Percentiles rank a stretch among this genome's conserved stretches.
Evolutionary conservation across 2,329 filamentous ascomycete genomes (phyloP).

Genomic region (Ceratocystis cubensis): DNA sequence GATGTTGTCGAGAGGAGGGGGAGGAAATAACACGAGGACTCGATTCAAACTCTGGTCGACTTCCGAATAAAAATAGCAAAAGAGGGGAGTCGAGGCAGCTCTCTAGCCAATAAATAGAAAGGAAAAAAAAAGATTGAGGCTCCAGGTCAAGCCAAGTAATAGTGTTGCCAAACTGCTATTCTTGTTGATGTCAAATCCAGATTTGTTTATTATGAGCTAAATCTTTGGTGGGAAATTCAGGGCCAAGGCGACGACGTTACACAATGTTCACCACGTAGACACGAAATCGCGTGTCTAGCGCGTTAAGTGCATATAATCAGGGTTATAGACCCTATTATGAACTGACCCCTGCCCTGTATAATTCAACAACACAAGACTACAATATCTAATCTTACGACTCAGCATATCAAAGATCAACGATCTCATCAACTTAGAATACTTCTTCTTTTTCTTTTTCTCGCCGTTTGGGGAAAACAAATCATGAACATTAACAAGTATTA

Average conservation of each 20-base stretch:
- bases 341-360: too few relatives aligned
- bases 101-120: background rate
- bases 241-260: conserved; percentile 5
- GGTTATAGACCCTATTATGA: too few relatives aligned
- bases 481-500: too few relatives aligned
- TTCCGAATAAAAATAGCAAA: background rate
- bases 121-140: background rate
- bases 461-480: too few relatives aligned
- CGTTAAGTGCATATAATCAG: background rate
- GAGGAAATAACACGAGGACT: background rate
- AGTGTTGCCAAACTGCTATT: background rate
- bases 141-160: background rate
- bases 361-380: too few relatives aligned
- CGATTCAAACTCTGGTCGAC: background rate
- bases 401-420: too few relatives aligned
- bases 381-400: too few relatives aligned
- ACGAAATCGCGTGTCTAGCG: background rate
- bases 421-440: too few relatives aligned
- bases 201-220: background rate
- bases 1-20: background rate
- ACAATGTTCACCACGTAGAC: background rate
- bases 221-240: background rate
- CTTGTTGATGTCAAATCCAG: background rate
- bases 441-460: too few relatives aligned
- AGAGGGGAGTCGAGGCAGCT: background rate